phyloP scores from a whole-genome alignment of 139 green algal genomes.

The Chlorella sp. region DNA sequence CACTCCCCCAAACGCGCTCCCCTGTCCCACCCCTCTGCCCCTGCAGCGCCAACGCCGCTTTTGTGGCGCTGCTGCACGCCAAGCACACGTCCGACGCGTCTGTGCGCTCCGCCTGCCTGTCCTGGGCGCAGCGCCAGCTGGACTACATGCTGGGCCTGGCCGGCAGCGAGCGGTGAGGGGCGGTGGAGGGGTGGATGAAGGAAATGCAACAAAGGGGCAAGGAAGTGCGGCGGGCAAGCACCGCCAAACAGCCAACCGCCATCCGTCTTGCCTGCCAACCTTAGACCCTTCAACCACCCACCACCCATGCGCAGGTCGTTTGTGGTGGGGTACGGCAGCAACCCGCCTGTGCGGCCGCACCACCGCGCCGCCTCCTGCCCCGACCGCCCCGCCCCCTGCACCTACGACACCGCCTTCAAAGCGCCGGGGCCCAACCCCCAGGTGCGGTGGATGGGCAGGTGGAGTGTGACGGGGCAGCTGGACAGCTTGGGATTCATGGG shows the following conservation, averaged over 20 bases:
- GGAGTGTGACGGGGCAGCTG: not conserved
- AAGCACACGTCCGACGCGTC: slow-evolving; percentile 20
- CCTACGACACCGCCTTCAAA: slow-evolving; percentile 46
- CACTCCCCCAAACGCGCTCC: not conserved
- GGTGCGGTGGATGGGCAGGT: not conserved
- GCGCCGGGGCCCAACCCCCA: slow-evolving; percentile 46
- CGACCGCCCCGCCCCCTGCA: slow-evolving; percentile 46
- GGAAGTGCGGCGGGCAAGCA: not conserved
- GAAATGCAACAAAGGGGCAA: not conserved
- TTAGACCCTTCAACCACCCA: not conserved
- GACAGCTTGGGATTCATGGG: not conserved
- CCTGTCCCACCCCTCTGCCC: not conserved
- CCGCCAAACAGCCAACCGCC: too few species aligned
- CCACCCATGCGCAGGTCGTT: slow-evolving; percentile 35
- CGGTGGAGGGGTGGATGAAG: too few species aligned
- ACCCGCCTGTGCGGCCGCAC: slow-evolving; percentile 45
- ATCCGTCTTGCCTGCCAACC: too few species aligned
- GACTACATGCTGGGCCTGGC: slow-evolving; percentile 43
- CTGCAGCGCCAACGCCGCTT: slow-evolving; percentile 43
- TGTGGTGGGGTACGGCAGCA: slow-evolving; percentile 56
- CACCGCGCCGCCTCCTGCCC: slow-evolving; percentile 62
- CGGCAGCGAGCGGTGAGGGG: slow-evolving; percentile 4
- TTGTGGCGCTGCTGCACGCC: slow-evolving; percentile 45
- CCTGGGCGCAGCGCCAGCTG: slow-evolving; percentile 25
- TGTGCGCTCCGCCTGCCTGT: slow-evolving; percentile 9